Evolutionary conservation across 2,329 filamentous ascomycete genomes (phyloP), one percentile per base, ranked within the genome.

Genomic region (Elsinoe necatrix): DNA sequence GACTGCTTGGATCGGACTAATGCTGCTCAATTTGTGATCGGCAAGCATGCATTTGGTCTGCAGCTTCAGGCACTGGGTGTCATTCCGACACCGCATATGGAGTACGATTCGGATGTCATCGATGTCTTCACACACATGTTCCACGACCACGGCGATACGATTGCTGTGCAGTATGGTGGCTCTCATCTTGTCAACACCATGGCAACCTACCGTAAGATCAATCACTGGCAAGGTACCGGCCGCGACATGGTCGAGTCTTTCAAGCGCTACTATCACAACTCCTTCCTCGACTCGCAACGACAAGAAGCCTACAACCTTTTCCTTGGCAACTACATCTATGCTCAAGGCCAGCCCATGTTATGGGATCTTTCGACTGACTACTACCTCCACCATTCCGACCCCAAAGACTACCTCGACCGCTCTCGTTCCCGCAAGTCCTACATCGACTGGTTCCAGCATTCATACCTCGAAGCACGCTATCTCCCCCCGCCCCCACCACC

Each of bases 201-300:
- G 91, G 91, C 95, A 62, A 98, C 93, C 3, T 98, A 98, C 70
- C 87, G 93, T 57, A 97, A 97, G 72, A 95, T 96, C 69, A 97
- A 97, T 63, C 92, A 97, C 69, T 98, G 93, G 93, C 95, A 90
- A 21, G 95, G 89, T 64, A 90, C 95, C 69, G 96, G 92, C 1
- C 82, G 93, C 63, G 93, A 98, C 70, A 97, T 98, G 92, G 91
- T 98, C 20, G 93, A 98, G 73, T 95, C 89, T 69, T 96, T 98
- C 76, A 98, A 97, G 71, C 83, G 93, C 25, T 98, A 97, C 70
- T 98, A 98, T 71, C 95, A 97, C 73, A 98, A 98, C 67, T 95
- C 92, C 0, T 98, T 98, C 69, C 80, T 98, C 7, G 93, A 98
- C 69, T 91, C 87, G n/a, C 93, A 98, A 68, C 84, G 93, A 29